Conservation (phyloP, 768 basidiomycete species). For the Naganishia vaughanmartiniae region DNA sequence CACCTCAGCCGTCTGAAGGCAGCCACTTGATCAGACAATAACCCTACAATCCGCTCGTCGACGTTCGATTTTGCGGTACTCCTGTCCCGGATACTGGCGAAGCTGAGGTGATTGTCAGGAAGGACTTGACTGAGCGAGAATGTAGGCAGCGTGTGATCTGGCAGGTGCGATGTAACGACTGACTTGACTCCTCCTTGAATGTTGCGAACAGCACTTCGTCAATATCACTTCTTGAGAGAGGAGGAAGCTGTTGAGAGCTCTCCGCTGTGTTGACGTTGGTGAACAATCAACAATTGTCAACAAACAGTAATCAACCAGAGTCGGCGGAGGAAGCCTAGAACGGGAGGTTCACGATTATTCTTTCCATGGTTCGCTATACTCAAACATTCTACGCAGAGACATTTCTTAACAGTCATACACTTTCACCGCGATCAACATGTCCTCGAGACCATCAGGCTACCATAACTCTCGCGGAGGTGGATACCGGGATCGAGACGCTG, state of each 20-base stretch:
- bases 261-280: neutral
- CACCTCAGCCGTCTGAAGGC: neutral
- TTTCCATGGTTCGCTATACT: neutral
- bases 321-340: too few species aligned
- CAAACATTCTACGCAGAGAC: too few species aligned
- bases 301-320: neutral
- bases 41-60: neutral
- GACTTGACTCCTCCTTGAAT: too few species aligned
- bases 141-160: too few species aligned
- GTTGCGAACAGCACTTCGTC: neutral
- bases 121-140: too few species aligned
- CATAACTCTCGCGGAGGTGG: conserved; percentile 18
- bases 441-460: conserved; percentile 15
- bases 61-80: neutral
- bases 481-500: conserved; percentile 16
- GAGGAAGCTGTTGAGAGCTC: neutral
- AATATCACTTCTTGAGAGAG: neutral
- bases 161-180: too few species aligned
- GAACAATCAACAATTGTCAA: conserved; percentile 18
- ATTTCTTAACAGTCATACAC: neutral
- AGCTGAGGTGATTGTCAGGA: too few species aligned
- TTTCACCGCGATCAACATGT: neutral
- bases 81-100: neutral
- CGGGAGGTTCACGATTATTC: neutral
- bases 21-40: neutral